Conservation (phyloP, 1,284 basidiomycete species). For the Ustilago sp. region DNA sequence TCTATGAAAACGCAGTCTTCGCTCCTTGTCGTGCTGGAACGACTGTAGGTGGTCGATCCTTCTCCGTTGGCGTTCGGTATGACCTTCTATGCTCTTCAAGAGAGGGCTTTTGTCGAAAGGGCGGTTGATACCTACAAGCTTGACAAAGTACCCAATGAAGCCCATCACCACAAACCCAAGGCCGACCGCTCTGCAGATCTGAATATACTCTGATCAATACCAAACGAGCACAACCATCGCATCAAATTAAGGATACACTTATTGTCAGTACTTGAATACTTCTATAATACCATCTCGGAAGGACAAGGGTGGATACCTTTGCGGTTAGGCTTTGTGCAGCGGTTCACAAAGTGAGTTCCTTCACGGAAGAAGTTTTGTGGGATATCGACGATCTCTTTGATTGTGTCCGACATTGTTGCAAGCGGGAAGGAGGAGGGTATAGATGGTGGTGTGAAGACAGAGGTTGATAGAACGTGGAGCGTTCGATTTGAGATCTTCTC, state of each 20-base stretch:
- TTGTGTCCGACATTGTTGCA: conserved; percentile 82
- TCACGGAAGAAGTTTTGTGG: conserved; percentile 92
- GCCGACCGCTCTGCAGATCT: conserved; percentile 69
- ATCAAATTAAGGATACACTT: not conserved
- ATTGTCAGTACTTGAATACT: not conserved
- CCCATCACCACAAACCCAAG: conserved; percentile 69
- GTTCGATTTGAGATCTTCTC: conserved; percentile 3
- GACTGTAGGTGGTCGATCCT: not conserved
- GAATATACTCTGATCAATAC: conserved; percentile 63
- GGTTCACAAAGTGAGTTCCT: conserved; percentile 92
- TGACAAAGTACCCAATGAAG: conserved; percentile 70
- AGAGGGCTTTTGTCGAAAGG: not conserved
- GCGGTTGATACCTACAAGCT: conserved; percentile 53
- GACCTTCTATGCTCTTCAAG: too few relatives aligned
- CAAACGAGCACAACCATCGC: not conserved
- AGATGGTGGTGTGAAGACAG: not conserved
- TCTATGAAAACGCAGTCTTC: not conserved
- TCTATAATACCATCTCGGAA: not conserved
- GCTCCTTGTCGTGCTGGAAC: not conserved
- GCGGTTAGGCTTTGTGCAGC: conserved; percentile 96
- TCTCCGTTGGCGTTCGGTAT: not conserved
- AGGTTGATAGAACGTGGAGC: not conserved
- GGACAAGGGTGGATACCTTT: conserved; percentile 77
- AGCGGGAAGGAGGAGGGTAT: not conserved
- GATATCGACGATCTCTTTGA: conserved; percentile 89